Evolutionary conservation across 78 protist species (phyloP), one percentile per base, ranked within the genome.

Genomic region (Polysphondylium violaceum): DNA sequence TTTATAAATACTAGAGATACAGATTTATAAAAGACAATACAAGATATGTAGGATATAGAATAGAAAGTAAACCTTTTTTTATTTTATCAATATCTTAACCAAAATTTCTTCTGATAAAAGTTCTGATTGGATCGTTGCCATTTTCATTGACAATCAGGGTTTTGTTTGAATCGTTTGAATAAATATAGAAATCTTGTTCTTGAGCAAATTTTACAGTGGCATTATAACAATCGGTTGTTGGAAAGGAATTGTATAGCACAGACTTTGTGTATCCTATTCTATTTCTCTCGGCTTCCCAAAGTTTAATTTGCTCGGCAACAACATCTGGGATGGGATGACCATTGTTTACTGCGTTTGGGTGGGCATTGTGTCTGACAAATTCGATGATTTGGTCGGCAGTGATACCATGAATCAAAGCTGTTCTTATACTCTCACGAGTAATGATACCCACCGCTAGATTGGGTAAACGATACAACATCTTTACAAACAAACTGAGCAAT

Each of bases 371-470:
- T 50, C 50, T 51, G 40, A 79, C 38, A 19, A 79, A 79, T 36
- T 79, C 88, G 8, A 79, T 56, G 31, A 79, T 67, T 56, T 79
- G 88, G 40, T 79, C 88, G 14, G 88, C 88, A 12, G 88, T 79
- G 2, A 79, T 79, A 79, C 88, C 88, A 79, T 79, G 88, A 43
- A 79, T 35, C 0, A 79, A 27, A 7, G 88, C 88, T 8, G 76
- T 67, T 68, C 88, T 64, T 23, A 79, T 67, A 67, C 77, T 67
- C 35, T 79, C 88, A 29, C 88, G 31, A 21, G 88, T 79, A 2
- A 79, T n/a, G 31, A 79, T 79, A 55, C 88, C 88, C 35, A 79
- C 88, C 55, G 88, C 71, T 25, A 79, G 40, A 51, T 79, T 79
- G 3, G 88, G 88, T 53, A 79, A 44, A 16, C 76, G n/a, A 38